Evolutionary conservation across 768 basidiomycete genomes (phyloP).

Genomic region (Phaffia tasmanica): DNA sequence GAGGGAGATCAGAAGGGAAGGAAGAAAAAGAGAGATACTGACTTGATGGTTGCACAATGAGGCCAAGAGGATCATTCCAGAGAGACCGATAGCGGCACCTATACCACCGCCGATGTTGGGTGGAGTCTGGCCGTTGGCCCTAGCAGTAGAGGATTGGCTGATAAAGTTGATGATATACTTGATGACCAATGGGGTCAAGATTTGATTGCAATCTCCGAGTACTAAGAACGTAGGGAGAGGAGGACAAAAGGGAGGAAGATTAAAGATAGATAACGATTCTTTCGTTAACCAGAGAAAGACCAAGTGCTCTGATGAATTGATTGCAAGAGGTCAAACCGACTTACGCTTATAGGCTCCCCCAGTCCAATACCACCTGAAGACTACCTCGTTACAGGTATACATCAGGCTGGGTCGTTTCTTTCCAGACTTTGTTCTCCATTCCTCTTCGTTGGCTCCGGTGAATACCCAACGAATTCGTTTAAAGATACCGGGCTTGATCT

Average conservation of each 20-base stretch:
- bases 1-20: neutral
- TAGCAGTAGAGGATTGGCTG: neutral
- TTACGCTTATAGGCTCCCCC: conserved; percentile 20
- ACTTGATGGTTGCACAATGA: conserved; percentile 34
- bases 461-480: conserved; percentile 52
- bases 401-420: conserved; percentile 35
- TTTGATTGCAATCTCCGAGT: conserved; percentile 31
- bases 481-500: conserved; percentile 48
- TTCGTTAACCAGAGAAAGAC: neutral
- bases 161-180: conserved; percentile 40
- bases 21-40: neutral
- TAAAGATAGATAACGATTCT: neutral
- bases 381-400: conserved; percentile 33
- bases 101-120: conserved; percentile 27
- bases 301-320: neutral
- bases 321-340: neutral
- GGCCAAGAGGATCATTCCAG: conserved; percentile 31
- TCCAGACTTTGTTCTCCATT: conserved; percentile 33
- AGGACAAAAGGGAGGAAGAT: neutral
- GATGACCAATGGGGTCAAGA: conserved; percentile 33
- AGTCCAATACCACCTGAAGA: conserved; percentile 17
- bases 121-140: conserved; percentile 22
- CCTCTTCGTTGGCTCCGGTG: conserved; percentile 30
- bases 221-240: conserved; percentile 30
- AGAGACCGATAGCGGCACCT: conserved; percentile 36